Base-by-base conservation (phyloP, 371 early-diverging fungal species). In the Mortierella sp. region DNA sequence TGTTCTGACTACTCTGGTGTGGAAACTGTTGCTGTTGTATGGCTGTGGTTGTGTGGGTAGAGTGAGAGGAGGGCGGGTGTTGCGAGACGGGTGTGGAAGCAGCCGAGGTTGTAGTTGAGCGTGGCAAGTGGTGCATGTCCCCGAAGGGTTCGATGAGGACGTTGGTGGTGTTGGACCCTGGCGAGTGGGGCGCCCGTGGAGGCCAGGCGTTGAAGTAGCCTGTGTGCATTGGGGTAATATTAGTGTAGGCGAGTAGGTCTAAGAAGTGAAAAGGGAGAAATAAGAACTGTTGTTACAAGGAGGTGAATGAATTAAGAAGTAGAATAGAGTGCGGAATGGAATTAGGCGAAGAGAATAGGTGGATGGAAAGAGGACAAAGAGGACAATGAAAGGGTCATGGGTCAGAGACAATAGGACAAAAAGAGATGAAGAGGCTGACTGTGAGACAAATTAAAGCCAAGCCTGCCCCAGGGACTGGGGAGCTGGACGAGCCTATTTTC, bases 171-270 rank as follows among this genome's bases (percentile, higher is more conserved):
- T 70, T 55, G 38, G 72, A 43, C 51, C 43, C 75, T 54, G 73
- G 74, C 43, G 71, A 72, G 1, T 63, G 51, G 27, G 65, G 65
- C 7, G 55, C 0, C 35, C 75, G 43, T 38, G 74, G 71, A 29
- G 79, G 68, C 79, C 79, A 79, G 75, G 44, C 56, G 46, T 6
- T 58, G 71, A 71, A 60, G 71, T 79, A 58, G 35, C 58, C 71
- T 29, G 58, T 27, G 27, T 78, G 74, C 78, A 74, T 78, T 46
- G 48, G 11, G 48, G 58, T 29, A 14, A 14, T 12, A 60, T 60
- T 60, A 18, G 18, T 14, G 60, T 60, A 4, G 18, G 11, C 3
- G 48, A 12, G 11, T 46, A 46, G 16, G 41, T 55, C 46, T 32
- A 8, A 21, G 10, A n/a, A 43, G n/a, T 29, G 21, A 58, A 49